Conservation (phyloP, 2,329 filamentous ascomycete genomes). For the Fusarium brachygibbosum region DNA sequence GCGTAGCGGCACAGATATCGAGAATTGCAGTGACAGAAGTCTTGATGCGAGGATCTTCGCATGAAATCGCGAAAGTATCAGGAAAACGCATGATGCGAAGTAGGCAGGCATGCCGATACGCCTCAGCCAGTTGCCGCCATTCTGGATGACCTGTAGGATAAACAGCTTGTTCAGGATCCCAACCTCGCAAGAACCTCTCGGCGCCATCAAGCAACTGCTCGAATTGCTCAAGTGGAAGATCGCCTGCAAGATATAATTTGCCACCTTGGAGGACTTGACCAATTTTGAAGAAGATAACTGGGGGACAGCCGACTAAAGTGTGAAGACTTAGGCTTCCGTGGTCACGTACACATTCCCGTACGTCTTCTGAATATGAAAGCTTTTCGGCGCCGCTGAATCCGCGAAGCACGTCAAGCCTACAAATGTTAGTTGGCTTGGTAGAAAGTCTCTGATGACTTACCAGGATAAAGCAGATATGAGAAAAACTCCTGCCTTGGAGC, state of each 20-base stretch:
- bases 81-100: conserved; percentile 48
- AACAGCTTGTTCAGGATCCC: conserved; percentile 42
- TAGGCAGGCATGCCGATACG: conserved; percentile 50
- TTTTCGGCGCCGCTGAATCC: conserved; percentile 52
- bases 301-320: conserved; percentile 48
- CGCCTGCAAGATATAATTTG: conserved; percentile 32
- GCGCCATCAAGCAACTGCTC: conserved; percentile 30
- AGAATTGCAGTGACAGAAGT: conserved; percentile 45
- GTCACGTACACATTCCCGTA: conserved; percentile 45
- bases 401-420: conserved; percentile 49
- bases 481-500: conserved; percentile 43
- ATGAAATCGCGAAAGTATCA: conserved; percentile 45
- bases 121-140: conserved; percentile 49
- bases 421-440: neutral
- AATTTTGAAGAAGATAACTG: conserved; percentile 45
- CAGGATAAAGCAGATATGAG: conserved; percentile 47
- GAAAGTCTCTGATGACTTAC: conserved; percentile 1
- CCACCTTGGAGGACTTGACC: conserved; percentile 44
- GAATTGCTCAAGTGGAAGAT: conserved; percentile 20
- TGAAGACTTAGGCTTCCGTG: conserved; percentile 45
- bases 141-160: conserved; percentile 49
- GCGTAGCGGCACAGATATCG: conserved; percentile 43
- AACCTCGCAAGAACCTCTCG: conserved; percentile 46
- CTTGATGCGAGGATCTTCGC: conserved; percentile 42
- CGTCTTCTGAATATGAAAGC: conserved; percentile 45